These are phyloP conservation scores for Elsinoe australis DNA, from an alignment of 2,329 filamentous ascomycete species.

Conservation along the genomic window DNA sequence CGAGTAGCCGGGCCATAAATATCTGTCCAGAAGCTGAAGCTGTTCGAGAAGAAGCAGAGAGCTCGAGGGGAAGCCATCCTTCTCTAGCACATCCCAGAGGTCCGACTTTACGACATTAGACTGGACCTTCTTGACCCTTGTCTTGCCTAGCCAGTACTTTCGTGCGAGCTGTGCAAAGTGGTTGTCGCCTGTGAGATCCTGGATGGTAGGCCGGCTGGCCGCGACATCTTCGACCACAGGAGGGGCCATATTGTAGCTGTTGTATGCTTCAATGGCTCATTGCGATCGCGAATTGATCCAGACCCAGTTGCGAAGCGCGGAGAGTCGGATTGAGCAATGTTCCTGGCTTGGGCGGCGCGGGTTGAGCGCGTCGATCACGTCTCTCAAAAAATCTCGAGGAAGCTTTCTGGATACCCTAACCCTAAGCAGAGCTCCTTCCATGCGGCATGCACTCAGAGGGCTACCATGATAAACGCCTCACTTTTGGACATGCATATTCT, in stretches of 20 bases:
- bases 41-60: constrained; percentile 79
- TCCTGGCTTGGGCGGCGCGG: no score
- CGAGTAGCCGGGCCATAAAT: constrained; percentile 88
- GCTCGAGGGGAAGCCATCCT: constrained; percentile 67
- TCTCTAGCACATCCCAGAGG: constrained; percentile 83
- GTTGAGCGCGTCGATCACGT: no score
- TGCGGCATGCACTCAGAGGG: neutral
- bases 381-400: constrained; percentile 8
- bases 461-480: no score
- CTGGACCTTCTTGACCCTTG: constrained; percentile 61
- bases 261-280: neutral
- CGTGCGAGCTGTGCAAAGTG: constrained; percentile 63
- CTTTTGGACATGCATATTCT: no score
- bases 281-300: neutral
- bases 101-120: constrained; percentile 73
- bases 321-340: no score
- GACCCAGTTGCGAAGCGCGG: no score
- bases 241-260: neutral
- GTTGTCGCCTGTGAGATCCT: constrained; percentile 62
- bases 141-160: constrained; percentile 71
- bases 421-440: neutral
- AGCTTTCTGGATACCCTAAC: constrained; percentile 5
- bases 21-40: constrained; percentile 83
- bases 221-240: constrained; percentile 16
- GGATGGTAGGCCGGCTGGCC: constrained; percentile 53